Evolutionary conservation across 305 asterid genomes (phyloP), one percentile per base, ranked within the genome.

Genomic region (Rubia peregrina): DNA sequence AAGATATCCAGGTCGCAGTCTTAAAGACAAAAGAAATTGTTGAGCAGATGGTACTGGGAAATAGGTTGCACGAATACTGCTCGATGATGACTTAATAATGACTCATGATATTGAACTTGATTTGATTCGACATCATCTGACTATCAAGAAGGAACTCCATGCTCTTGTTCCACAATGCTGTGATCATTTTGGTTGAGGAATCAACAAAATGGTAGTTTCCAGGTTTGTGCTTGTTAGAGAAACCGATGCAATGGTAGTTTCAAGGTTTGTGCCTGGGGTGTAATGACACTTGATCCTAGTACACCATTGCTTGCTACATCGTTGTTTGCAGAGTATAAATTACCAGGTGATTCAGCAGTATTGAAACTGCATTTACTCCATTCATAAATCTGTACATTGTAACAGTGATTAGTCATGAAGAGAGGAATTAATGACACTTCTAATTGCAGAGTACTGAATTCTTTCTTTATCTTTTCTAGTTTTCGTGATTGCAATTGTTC

Each of bases 21-120:
- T 90, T 48, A 78, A 80, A 75, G 93, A 87, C 77, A 86, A 82
- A 68, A 55, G 89, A 84, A 59, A 81, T 87, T 61, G 87, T 88
- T 55, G 80, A 78, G 73, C 59, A 74, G 70, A 67, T 61, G 72
- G 12, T 56, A 71, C 57, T 21, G 59, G 74, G 71, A 53, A 40
- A 51, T 7, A 66, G 67, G 61, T 70, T 62, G 79, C 69, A 26
- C 57, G 63, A 73, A 30, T 11, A 44, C 30, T 19, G 7, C 43
- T 30, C 48, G 24, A 22, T 44, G 43, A 59, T 33, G 33, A 12
- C 12, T 44, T 22, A 12, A 36, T 42, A 16, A 3, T 33, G 38
- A 33, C 38, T 33, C 3, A 4, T 33, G 38, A 33, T 33, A 4
- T 33, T 33, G 38, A 33, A 33, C 38, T 33, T 33, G 38, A 33